These are phyloP conservation scores for Thalassiosira profunda DNA, from an alignment of 108 stramenopile species.

Conservation along the genomic window DNA sequence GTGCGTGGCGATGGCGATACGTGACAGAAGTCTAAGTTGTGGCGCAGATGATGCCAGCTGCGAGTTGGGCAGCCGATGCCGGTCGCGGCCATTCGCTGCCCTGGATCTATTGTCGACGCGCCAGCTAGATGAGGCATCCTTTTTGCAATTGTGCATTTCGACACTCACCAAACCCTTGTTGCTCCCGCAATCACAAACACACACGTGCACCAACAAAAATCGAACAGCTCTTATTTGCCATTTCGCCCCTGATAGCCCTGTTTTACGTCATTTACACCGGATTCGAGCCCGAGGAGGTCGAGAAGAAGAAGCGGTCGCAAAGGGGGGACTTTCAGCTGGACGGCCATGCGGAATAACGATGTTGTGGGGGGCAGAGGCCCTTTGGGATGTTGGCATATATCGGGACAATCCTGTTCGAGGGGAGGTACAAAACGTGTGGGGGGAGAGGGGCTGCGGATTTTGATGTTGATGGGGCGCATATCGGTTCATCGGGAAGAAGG, in stretches of 20 bases:
- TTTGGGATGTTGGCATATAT: too few species aligned
- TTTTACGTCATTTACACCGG: slow-evolving; percentile 84
- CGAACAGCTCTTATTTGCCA: slow-evolving; percentile 76
- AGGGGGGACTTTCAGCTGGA: slow-evolving; percentile 87
- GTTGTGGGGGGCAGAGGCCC: too few species aligned
- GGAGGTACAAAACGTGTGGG: too few species aligned
- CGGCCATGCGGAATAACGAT: slow-evolving; percentile 84
- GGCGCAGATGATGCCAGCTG: not conserved
- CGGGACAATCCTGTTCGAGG: too few species aligned
- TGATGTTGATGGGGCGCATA: too few species aligned
- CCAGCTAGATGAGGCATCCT: not conserved
- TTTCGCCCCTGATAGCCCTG: slow-evolving; percentile 83
- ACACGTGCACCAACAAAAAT: not conserved
- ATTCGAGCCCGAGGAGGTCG: slow-evolving; percentile 82
- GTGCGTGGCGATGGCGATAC: slow-evolving; percentile 39
- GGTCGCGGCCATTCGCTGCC: not conserved
- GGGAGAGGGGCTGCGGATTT: too few species aligned
- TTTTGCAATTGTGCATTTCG: not conserved
- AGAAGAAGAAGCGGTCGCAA: slow-evolving; percentile 69
- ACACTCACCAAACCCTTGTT: slow-evolving; percentile 1
- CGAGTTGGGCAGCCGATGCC: not conserved
- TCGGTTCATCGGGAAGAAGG: too few species aligned
- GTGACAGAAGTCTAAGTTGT: not conserved
- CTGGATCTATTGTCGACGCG: not conserved
- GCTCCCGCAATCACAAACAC: not conserved